These are phyloP conservation scores for Aspergillus vadensis DNA, from an alignment of 2,329 filamentous ascomycete species.

Conservation along the genomic window DNA sequence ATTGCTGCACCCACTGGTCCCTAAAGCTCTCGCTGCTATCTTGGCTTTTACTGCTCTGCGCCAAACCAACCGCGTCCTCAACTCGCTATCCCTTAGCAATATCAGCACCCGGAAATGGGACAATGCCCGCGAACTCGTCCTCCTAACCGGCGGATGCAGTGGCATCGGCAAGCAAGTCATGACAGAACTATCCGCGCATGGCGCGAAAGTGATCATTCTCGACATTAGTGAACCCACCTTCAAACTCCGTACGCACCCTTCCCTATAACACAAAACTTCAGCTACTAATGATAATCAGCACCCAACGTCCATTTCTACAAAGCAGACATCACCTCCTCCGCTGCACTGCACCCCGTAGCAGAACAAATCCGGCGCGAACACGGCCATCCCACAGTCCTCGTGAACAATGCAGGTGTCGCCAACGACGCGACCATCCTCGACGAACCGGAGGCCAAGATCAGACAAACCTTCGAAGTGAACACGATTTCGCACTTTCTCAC, in stretches of 20 bases:
- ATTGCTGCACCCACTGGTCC: conserved; percentile 30
- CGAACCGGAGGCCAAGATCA: conserved; percentile 46
- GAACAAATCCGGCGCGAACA: conserved; percentile 41
- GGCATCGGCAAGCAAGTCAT: conserved; percentile 44
- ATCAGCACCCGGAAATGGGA: conserved; percentile 30
- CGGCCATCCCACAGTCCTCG: conserved; percentile 50
- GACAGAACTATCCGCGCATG: conserved; percentile 31
- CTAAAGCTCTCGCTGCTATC: conserved; percentile 29
- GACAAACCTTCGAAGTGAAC: conserved; percentile 56
- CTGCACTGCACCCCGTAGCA: conserved; percentile 36
- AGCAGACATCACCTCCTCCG: conserved; percentile 40
- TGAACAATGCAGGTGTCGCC: conserved; percentile 56
- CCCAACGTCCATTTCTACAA: conserved; percentile 34
- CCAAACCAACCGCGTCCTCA: conserved; percentile 32
- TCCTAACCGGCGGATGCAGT: conserved; percentile 41
- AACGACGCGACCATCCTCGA: conserved; percentile 51
- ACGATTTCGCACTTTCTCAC: conserved; percentile 54
- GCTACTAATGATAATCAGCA: not conserved
- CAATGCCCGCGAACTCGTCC: conserved; percentile 33
- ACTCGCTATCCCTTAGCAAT: conserved; percentile 34
- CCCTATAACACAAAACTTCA: not conserved
- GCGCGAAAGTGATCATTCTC: conserved; percentile 38
- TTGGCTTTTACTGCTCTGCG: conserved; percentile 29
- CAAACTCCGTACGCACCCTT: conserved; percentile 27
- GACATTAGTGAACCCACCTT: conserved; percentile 40